Evolutionary conservation across 345 rosid genomes (phyloP).

Genomic region (Linum usitatissimum): DNA sequence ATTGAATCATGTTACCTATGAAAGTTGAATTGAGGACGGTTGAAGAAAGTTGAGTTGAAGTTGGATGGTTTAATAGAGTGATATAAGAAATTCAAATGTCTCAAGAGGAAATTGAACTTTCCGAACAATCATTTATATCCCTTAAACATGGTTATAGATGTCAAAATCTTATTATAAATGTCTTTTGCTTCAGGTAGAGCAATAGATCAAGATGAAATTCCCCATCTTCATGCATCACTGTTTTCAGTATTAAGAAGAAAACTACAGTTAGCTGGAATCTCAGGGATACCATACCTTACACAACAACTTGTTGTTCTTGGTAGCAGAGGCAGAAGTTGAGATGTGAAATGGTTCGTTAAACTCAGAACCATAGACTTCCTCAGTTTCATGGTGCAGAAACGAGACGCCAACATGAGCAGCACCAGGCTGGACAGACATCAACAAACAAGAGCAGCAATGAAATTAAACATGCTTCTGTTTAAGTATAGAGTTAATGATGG

Average conservation of each 20-base stretch:
- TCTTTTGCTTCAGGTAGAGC: background rate
- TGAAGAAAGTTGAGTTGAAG: no score
- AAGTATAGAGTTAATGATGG: background rate
- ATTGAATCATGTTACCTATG: no score
- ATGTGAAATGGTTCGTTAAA: conserved; percentile 33
- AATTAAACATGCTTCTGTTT: background rate
- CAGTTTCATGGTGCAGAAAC: conserved; percentile 19
- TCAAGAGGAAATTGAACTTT: no score
- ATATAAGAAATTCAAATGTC: no score
- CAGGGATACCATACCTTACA: conserved; percentile 32
- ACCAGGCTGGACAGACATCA: conserved; percentile 25
- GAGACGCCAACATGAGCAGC: conserved; percentile 15
- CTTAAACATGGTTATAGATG: no score
- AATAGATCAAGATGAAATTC: background rate
- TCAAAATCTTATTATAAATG: background rate
- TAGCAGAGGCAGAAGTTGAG: conserved; percentile 31
- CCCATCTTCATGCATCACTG: background rate
- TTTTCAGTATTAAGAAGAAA: conserved; percentile 3
- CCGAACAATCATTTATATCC: no score
- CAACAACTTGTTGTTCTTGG: conserved; percentile 29
- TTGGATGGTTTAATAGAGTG: no score
- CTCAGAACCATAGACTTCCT: conserved; percentile 26
- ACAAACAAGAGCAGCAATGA: background rate
- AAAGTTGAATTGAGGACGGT: no score
- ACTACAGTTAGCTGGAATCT: background rate